Percentiles rank a stretch among this genome's conserved stretches.
Evolutionary conservation across 2,329 filamentous ascomycete species (phyloP).

Genomic region (Elsinoe fawcettii): DNA sequence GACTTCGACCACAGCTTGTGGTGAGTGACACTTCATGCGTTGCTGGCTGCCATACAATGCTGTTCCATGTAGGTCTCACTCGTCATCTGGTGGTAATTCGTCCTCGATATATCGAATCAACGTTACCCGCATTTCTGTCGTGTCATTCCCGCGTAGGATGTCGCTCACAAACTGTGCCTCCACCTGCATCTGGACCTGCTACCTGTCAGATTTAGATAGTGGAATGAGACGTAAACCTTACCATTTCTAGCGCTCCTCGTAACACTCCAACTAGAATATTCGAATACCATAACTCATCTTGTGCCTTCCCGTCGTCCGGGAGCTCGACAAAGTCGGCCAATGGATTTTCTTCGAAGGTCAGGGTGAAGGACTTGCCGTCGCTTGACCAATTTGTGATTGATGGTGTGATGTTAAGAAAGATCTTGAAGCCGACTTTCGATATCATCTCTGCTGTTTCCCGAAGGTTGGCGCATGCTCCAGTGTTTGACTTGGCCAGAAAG

Average conservation of each 20-base stretch:
- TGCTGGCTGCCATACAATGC: background rate
- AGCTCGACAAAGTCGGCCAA: constrained; percentile 95
- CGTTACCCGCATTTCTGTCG: constrained; percentile 92
- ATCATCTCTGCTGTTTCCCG: constrained; percentile 96
- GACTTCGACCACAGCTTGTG: background rate
- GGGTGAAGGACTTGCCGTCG: constrained; percentile 92
- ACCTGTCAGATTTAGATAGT: background rate
- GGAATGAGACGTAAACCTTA: constrained; percentile 35
- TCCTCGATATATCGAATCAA: constrained; percentile 93
- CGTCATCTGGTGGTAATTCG: constrained; percentile 92
- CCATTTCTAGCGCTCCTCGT: constrained; percentile 90
- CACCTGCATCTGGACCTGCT: constrained; percentile 89
- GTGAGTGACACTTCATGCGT: background rate
- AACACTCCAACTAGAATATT: constrained; percentile 94
- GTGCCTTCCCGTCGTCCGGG: constrained; percentile 87
- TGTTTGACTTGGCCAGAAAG: constrained; percentile 91
- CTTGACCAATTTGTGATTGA: constrained; percentile 91
- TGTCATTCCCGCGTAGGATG: constrained; percentile 84
- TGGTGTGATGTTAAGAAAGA: constrained; percentile 94
- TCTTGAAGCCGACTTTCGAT: constrained; percentile 97
- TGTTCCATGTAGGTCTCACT: constrained; percentile 47
- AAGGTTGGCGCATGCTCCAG: constrained; percentile 83
- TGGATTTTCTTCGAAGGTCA: constrained; percentile 95
- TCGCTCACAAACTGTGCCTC: constrained; percentile 96
- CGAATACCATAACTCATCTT: constrained; percentile 97